These are phyloP conservation scores for Hanseniaspora clermontiae DNA, from an alignment of 805 yeast genomes.

Conservation along the genomic window DNA sequence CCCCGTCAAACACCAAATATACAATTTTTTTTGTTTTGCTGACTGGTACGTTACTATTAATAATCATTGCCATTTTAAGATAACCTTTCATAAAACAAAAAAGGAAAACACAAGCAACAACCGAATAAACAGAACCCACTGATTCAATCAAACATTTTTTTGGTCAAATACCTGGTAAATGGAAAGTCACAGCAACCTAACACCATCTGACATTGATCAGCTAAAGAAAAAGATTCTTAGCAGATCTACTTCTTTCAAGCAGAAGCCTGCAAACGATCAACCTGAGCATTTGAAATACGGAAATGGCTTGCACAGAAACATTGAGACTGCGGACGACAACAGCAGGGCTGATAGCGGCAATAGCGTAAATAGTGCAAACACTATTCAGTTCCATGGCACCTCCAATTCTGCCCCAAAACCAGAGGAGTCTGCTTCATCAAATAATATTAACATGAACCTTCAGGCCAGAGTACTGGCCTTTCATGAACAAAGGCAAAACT, in stretches of 20 bases:
- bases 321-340: background rate
- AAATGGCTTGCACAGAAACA: background rate
- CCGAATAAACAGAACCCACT: background rate
- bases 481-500: conserved; percentile 58
- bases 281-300: background rate
- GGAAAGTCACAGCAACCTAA: background rate
- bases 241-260: conserved; percentile 9
- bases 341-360: background rate
- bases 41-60: too few species aligned
- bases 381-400: background rate
- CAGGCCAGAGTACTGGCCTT: conserved; percentile 82
- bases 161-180: background rate
- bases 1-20: too few species aligned
- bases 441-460: conserved; percentile 52
- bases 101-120: background rate
- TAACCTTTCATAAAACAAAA: too few species aligned
- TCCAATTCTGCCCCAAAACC: background rate
- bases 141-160: background rate
- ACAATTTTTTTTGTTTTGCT: too few species aligned
- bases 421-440: conserved; percentile 20
- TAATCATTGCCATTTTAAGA: too few species aligned
- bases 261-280: background rate
- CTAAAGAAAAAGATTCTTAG: conserved; percentile 5
- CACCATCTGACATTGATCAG: conserved; percentile 1
- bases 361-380: background rate